These are phyloP conservation scores for Trichoderma brevicompactum DNA, from an alignment of 2,329 filamentous ascomycete species.

Conservation along the genomic window DNA sequence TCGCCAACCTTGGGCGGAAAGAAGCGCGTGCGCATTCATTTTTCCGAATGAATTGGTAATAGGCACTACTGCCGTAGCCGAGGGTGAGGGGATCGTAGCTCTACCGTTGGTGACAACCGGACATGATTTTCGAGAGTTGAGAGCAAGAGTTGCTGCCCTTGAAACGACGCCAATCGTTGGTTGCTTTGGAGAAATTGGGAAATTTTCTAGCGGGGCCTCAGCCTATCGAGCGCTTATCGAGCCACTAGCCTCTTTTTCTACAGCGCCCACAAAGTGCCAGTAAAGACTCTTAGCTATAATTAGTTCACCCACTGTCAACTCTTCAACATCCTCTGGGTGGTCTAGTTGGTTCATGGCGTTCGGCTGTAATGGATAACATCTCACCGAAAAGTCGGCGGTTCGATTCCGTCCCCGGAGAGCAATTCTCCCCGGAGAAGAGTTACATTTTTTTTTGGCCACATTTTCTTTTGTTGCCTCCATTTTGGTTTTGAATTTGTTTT, in stretches of 20 bases:
- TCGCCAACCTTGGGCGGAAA: slow-evolving; percentile 87
- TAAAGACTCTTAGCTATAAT: neutral
- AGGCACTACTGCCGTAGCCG: neutral
- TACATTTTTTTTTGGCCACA: slow-evolving; percentile 27
- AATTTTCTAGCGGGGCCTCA: slow-evolving; percentile 38
- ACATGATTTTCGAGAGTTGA: neutral
- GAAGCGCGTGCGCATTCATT: slow-evolving; percentile 85
- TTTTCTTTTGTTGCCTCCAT: neutral
- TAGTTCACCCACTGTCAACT: neutral
- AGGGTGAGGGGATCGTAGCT: neutral
- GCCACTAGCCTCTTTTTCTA: neutral
- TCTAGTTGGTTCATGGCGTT: slow-evolving; percentile 31
- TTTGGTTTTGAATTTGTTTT: neutral
- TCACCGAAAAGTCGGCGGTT: slow-evolving; percentile 30
- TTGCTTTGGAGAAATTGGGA: slow-evolving; percentile 15
- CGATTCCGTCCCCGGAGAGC: slow-evolving; percentile 30
- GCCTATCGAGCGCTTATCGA: slow-evolving; percentile 37
- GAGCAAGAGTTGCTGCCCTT: neutral
- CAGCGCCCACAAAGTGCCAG: neutral
- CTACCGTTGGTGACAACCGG: slow-evolving; percentile 3
- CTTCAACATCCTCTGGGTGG: slow-evolving; percentile 30
- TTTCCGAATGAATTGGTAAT: neutral
- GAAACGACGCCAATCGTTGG: neutral
- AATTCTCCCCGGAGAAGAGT: slow-evolving; percentile 29
- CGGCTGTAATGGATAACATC: slow-evolving; percentile 29